phyloP scores from a whole-genome alignment of 2,329 filamentous ascomycete species.

The Aspergillus brasiliensis region DNA sequence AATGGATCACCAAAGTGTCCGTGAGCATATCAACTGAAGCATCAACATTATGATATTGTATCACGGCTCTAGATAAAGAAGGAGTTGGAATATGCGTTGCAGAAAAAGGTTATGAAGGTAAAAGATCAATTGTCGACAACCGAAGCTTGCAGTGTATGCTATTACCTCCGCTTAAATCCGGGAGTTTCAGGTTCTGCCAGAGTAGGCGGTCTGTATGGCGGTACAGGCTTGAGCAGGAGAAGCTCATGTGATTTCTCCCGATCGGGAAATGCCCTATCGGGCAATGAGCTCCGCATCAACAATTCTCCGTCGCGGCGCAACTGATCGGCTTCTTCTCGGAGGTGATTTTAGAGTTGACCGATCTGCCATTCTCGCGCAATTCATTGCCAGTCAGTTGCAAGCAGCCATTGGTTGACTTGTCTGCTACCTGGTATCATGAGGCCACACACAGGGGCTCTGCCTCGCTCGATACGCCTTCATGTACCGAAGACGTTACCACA shows the following conservation, averaged over 20 bases:
- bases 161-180: too few relatives aligned
- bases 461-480: slow-evolving; percentile 26
- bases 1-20: too few relatives aligned
- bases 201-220: too few relatives aligned
- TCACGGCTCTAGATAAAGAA: too few relatives aligned
- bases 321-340: slow-evolving; percentile 23
- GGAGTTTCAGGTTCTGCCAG: too few relatives aligned
- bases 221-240: not conserved
- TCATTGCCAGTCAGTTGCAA: not conserved
- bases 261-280: not conserved
- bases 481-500: slow-evolving; percentile 11
- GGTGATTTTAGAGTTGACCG: not conserved
- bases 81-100: too few relatives aligned
- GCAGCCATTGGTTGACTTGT: slow-evolving; percentile 10
- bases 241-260: not conserved
- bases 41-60: too few relatives aligned
- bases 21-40: too few relatives aligned
- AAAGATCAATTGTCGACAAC: too few relatives aligned
- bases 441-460: slow-evolving; percentile 24
- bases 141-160: too few relatives aligned
- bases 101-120: too few relatives aligned
- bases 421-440: slow-evolving; percentile 28
- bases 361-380: not conserved
- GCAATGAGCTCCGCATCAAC: slow-evolving; percentile 23
- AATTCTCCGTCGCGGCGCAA: slow-evolving; percentile 22